These are phyloP conservation scores for Leishmania turanica DNA, from an alignment of 208 protist genomes.

Conservation along the genomic window DNA sequence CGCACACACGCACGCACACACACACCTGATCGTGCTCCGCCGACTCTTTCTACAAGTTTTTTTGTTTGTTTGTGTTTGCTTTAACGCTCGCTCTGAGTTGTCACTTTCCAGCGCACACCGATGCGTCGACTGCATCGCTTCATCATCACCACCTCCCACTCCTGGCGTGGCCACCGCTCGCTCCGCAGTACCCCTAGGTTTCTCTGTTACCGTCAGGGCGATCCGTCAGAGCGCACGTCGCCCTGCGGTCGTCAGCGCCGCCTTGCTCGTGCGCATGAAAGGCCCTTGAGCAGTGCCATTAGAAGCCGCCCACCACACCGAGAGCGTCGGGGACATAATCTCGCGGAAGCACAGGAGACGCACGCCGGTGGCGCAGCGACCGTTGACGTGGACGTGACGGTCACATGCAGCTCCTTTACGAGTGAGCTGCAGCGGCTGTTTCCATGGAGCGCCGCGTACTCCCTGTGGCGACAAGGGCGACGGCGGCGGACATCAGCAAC, in stretches of 20 bases:
- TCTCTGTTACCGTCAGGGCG: neutral
- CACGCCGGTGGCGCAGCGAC: neutral
- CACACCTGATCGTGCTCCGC: neutral
- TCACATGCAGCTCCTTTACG: slow-evolving; percentile 26
- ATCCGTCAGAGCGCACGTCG: neutral
- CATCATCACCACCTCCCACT: neutral
- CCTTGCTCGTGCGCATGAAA: neutral
- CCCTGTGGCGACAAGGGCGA: neutral
- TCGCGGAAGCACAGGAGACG: neutral
- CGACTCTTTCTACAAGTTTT: neutral
- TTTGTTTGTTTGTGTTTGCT: neutral
- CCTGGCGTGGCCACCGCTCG: neutral
- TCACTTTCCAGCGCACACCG: neutral
- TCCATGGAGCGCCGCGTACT: slow-evolving; percentile 17
- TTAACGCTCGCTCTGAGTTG: no score
- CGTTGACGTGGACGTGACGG: slow-evolving; percentile 12
- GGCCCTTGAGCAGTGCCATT: neutral
- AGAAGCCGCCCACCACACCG: neutral
- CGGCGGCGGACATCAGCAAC: neutral
- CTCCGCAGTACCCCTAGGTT: neutral
- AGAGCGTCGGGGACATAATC: neutral
- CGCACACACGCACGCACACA: neutral
- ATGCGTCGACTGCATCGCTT: neutral
- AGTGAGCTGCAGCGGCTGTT: slow-evolving; percentile 26
- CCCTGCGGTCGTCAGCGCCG: neutral